Conservation (phyloP, 805 yeast species). For the Nakazawaea ishiwadae region DNA sequence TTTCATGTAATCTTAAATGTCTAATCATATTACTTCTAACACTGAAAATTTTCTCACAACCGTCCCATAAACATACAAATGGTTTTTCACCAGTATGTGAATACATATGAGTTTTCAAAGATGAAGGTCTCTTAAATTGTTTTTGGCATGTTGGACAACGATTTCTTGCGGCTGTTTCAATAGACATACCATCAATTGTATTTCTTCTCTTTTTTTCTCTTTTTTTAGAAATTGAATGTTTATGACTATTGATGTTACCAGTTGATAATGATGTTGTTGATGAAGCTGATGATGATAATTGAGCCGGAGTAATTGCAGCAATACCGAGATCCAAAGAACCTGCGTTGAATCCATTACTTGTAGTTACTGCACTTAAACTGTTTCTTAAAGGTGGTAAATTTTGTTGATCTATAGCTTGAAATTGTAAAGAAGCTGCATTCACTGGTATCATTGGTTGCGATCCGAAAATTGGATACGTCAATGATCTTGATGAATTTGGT, state of each 20-base stretch:
- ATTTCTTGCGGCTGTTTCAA: conserved; percentile 40
- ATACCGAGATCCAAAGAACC: conserved; percentile 2
- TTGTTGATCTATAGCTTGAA: conserved; percentile 5
- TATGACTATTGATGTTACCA: conserved; percentile 1
- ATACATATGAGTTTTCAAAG: conserved; percentile 72
- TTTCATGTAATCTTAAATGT: conserved; percentile 62
- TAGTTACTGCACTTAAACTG: neutral
- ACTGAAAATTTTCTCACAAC: conserved; percentile 65
- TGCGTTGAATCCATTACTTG: neutral
- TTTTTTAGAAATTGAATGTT: neutral
- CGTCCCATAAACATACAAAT: conserved; percentile 54
- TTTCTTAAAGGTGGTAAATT: conserved; percentile 8
- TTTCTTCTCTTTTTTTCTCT: conserved; percentile 17
- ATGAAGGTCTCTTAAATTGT: conserved; percentile 77
- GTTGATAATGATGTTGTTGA: neutral
- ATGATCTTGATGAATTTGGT: conserved; percentile 10
- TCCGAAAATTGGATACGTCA: conserved; percentile 6
- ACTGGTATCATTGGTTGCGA: conserved; percentile 4
- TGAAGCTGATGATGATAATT: conserved; percentile 2
- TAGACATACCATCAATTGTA: conserved; percentile 32
- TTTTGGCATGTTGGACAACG: conserved; percentile 60
- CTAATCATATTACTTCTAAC: conserved; percentile 80
- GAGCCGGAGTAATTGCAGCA: conserved; percentile 5
- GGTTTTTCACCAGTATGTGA: conserved; percentile 85
- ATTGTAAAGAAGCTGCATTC: conserved; percentile 3